phyloP scores from a whole-genome alignment of 768 basidiomycete species.

The Phaeolepiota aurea region DNA sequence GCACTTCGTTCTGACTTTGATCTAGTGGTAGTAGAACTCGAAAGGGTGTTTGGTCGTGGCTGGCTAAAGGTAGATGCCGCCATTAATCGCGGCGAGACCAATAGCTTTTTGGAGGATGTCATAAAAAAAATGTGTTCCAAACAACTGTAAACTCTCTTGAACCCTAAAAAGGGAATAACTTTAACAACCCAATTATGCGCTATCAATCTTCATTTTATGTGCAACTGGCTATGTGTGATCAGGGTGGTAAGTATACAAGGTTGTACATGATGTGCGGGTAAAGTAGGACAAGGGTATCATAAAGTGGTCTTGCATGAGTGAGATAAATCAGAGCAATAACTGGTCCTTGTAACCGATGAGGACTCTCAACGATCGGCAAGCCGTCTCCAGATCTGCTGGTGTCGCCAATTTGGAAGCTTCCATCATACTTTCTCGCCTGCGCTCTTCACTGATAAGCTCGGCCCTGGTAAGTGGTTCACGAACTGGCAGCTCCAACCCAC shows the following conservation, averaged over 20 bases:
- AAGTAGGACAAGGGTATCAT: background rate
- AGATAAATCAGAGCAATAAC: slow-evolving; percentile 5
- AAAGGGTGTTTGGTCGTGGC: slow-evolving; percentile 17
- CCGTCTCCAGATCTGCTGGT: slow-evolving; percentile 40
- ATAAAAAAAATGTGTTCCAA: background rate
- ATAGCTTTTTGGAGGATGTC: too few species aligned
- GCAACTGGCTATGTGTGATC: too few species aligned
- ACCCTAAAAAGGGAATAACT: too few species aligned
- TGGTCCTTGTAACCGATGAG: slow-evolving; percentile 51
- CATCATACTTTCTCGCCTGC: slow-evolving; percentile 51
- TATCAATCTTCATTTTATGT: too few species aligned
- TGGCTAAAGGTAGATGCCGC: slow-evolving; percentile 34
- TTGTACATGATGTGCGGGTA: too few species aligned
- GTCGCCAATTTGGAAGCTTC: slow-evolving; percentile 46
- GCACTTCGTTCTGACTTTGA: slow-evolving; percentile 13
- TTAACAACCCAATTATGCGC: too few species aligned
- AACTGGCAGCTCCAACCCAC: slow-evolving; percentile 52
- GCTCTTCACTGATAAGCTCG: slow-evolving; percentile 60
- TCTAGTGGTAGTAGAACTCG: slow-evolving; percentile 7
- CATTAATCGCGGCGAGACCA: slow-evolving; percentile 16
- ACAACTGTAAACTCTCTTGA: background rate
- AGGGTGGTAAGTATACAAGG: too few species aligned
- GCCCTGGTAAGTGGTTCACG: slow-evolving; percentile 61
- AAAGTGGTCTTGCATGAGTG: background rate
- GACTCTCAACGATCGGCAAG: slow-evolving; percentile 52